phyloP scores from a whole-genome alignment of 768 basidiomycete genomes.

The Suillus weaverae region DNA sequence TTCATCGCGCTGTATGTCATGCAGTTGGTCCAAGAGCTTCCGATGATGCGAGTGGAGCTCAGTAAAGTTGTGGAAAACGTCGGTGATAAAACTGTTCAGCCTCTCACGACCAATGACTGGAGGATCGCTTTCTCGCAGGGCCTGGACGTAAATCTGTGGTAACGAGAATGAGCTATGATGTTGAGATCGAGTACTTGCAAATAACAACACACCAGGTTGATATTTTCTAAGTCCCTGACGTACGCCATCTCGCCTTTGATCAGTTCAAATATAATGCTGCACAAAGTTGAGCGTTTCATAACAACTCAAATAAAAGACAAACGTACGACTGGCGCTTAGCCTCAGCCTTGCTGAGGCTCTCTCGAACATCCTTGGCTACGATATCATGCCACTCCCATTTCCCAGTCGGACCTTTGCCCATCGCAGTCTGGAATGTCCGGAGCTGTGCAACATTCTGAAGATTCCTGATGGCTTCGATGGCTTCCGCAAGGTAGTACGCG shows the following conservation, averaged over 20 bases:
- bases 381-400: conserved; percentile 94
- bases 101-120: conserved; percentile 64
- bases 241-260: conserved; percentile 97
- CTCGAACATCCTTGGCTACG: conserved; percentile 65
- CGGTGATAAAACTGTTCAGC: conserved; percentile 74
- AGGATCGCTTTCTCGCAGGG: conserved; percentile 69
- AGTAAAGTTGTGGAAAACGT: conserved; percentile 87
- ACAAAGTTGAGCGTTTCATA: conserved; percentile 5
- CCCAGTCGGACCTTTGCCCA: conserved; percentile 75
- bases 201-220: conserved; percentile 60
- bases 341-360: conserved; percentile 67
- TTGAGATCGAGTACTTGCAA: background rate
- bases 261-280: conserved; percentile 87
- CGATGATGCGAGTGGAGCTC: conserved; percentile 76
- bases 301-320: background rate
- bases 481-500: conserved; percentile 77
- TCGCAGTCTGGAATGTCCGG: conserved; percentile 87
- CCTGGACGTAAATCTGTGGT: conserved; percentile 75
- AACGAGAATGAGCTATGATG: conserved; percentile 1
- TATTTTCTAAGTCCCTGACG: conserved; percentile 87
- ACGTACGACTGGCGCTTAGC: conserved; percentile 83
- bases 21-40: conserved; percentile 74
- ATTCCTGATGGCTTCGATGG: conserved; percentile 80
- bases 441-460: conserved; percentile 81
- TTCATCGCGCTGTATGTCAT: conserved; percentile 86